Percentiles rank a stretch among this genome's conserved stretches.
Conservation (phyloP, 371 early-diverging fungal species). For the Lichtheimia corymbifera region DNA sequence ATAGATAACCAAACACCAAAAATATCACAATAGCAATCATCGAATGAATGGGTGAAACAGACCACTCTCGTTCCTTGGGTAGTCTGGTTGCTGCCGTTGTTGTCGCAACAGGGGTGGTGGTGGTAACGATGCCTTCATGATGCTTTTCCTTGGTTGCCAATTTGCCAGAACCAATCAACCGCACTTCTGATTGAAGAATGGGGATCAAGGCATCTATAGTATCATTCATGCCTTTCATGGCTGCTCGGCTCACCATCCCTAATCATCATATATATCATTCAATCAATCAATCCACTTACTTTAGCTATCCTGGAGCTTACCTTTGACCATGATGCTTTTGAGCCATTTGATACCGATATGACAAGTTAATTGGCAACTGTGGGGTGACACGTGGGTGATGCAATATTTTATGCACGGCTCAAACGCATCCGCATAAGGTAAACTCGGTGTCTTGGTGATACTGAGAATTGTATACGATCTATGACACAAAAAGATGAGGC, state of each 20-base stretch:
- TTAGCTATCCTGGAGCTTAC: constrained; percentile 6
- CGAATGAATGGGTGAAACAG: background rate
- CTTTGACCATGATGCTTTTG: constrained; percentile 55
- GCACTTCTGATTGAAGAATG: constrained; percentile 12
- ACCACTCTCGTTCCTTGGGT: too few species aligned
- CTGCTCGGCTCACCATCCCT: constrained; percentile 41
- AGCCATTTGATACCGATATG: constrained; percentile 57
- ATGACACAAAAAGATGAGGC: constrained; percentile 1
- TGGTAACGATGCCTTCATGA: background rate
- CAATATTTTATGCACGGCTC: constrained; percentile 53
- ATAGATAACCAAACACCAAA: background rate
- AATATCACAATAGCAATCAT: background rate
- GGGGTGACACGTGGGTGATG: constrained; percentile 42
- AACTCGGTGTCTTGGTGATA: constrained; percentile 39
- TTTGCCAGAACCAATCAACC: background rate
- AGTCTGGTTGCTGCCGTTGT: too few species aligned
- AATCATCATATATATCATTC: background rate
- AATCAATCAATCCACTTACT: background rate
- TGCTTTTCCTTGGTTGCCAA: background rate
- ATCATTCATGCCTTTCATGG: constrained; percentile 42
- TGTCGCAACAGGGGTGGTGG: background rate
- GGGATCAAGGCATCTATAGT: constrained; percentile 19
- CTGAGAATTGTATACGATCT: constrained; percentile 38
- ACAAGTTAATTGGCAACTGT: constrained; percentile 41
- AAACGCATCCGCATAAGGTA: constrained; percentile 64